Percentiles rank a stretch among this genome's conserved stretches.
These are phyloP conservation scores for Kalaharituber pfeilii DNA, from an alignment of 2,329 filamentous ascomycete genomes.

Conservation along the genomic window DNA sequence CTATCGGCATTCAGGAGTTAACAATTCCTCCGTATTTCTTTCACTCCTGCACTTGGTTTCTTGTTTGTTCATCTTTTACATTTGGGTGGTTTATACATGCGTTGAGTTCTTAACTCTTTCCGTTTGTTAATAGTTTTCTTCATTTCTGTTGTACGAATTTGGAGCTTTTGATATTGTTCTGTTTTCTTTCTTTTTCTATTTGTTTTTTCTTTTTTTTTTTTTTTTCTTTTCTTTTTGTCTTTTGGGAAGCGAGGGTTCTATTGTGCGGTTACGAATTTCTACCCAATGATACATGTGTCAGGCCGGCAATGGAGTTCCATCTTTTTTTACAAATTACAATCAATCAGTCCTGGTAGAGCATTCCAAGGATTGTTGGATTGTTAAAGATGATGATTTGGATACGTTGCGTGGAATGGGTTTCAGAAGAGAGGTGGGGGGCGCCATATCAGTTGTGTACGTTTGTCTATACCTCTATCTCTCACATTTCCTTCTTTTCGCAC, in stretches of 20 bases:
- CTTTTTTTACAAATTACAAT: background rate
- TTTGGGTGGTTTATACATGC: constrained; percentile 14
- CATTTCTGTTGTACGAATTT: no score
- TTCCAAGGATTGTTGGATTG: no score
- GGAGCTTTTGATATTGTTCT: constrained; percentile 3
- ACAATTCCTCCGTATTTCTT: no score
- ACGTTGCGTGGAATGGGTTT: background rate
- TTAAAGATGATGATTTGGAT: no score
- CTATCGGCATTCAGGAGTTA: constrained; percentile 1
- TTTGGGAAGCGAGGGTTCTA: background rate
- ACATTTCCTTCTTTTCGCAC: constrained; percentile 14
- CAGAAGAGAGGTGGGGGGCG: background rate
- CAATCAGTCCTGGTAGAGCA: no score
- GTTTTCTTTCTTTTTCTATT: constrained; percentile 8
- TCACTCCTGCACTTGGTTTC: constrained; percentile 8
- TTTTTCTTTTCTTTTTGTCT: constrained; percentile 9
- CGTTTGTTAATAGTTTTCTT: no score
- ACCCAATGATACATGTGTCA: background rate
- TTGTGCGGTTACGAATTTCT: background rate
- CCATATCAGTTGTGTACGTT: constrained; percentile 5
- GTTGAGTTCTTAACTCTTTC: constrained; percentile 17
- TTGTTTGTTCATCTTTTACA: constrained; percentile 14
- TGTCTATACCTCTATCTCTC: constrained; percentile 11
- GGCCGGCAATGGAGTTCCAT: background rate
- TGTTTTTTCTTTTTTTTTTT: constrained; percentile 13